These are phyloP conservation scores for Trichosporon coremiiforme DNA, from an alignment of 1,284 basidiomycete species.

Conservation along the genomic window DNA sequence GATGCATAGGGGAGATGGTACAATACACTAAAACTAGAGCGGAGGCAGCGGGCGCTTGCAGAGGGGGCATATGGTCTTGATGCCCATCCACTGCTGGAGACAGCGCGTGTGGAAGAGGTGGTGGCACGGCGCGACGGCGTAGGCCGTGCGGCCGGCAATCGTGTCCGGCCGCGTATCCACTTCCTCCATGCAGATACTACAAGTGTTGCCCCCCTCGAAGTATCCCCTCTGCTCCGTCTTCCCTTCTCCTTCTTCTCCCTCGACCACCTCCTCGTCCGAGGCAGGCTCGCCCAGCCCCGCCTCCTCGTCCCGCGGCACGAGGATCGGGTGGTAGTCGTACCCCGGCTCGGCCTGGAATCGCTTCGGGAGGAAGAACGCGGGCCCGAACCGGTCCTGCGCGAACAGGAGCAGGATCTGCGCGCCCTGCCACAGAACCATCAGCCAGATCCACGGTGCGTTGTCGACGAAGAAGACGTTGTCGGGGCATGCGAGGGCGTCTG, in stretches of 20 bases:
- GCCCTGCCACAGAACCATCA: conserved; percentile 65
- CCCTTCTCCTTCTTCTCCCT: conserved; percentile 68
- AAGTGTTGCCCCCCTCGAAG: conserved; percentile 69
- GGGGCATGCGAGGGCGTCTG: conserved; percentile 79
- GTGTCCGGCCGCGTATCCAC: conserved; percentile 63
- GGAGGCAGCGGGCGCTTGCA: conserved; percentile 78
- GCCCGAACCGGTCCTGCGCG: conserved; percentile 74
- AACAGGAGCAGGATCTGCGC: conserved; percentile 68
- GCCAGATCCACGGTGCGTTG: conserved; percentile 67
- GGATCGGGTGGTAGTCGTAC: conserved; percentile 80
- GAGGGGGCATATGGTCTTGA: conserved; percentile 91
- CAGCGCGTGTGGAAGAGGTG: conserved; percentile 88
- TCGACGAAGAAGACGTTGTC: conserved; percentile 80
- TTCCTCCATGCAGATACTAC: conserved; percentile 87
- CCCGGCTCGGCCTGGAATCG: conserved; percentile 62
- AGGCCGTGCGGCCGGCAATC: conserved; percentile 56
- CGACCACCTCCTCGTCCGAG: neutral
- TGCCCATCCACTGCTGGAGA: conserved; percentile 79
- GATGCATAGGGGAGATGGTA: neutral
- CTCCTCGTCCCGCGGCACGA: conserved; percentile 71
- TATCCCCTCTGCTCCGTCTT: conserved; percentile 9
- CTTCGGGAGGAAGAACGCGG: conserved; percentile 68
- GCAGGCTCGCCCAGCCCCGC: conserved; percentile 66
- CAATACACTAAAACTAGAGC: conserved; percentile 61
- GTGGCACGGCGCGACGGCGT: conserved; percentile 83